Evolutionary conservation across 1,284 basidiomycete species (phyloP), one percentile per base, ranked within the genome.

Genomic region (Coriolopsis trogii): DNA sequence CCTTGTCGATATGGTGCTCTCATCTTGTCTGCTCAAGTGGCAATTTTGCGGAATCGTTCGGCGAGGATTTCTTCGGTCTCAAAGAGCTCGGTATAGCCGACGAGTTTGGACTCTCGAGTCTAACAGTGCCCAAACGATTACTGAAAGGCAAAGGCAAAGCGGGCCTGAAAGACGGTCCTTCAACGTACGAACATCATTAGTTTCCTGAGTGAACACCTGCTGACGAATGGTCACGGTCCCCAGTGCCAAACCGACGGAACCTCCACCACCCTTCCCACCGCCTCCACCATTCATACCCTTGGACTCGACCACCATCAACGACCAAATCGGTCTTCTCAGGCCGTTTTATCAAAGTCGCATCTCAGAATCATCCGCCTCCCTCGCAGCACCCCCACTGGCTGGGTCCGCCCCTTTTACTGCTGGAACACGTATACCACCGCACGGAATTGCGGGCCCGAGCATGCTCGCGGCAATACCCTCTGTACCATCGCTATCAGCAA

Each of bases 41-140:
- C 47, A 87, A 90, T 59, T 95, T 95, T 68, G 89, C 93, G 0
- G 91, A 93, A 47, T 80, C 86, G 20, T 79, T 96, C 15, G 95
- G 94, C 30, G 95, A 97, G 63, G 95, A 98, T 70, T 97, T 95
- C 71, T 83, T 98, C 28, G 95, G 95, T 16, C 78, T 98, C 25
- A 81, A 84, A 47, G 93, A 92, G 66, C 73, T 95, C 36, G 95
- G 95, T 18, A 91, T 98, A 50, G 93, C 94, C 43, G 79, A 81
- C 38, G 95, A 98, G 67, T 78, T 92, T 48, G 92, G 93, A n/a
- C 72, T 95, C 56, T 79, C 85, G 1, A 88, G 80, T 55, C 77
- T 97, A 43, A 82, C 79, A 10, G 81, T 97, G 16, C 95, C 95
- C 6, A 87, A 86, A 65, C 82, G 80, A 49, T 69, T 98, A 28